These are phyloP conservation scores for Paratinospora sagittata DNA, from an alignment of 164 flowering plant genomes.

Conservation along the genomic window DNA sequence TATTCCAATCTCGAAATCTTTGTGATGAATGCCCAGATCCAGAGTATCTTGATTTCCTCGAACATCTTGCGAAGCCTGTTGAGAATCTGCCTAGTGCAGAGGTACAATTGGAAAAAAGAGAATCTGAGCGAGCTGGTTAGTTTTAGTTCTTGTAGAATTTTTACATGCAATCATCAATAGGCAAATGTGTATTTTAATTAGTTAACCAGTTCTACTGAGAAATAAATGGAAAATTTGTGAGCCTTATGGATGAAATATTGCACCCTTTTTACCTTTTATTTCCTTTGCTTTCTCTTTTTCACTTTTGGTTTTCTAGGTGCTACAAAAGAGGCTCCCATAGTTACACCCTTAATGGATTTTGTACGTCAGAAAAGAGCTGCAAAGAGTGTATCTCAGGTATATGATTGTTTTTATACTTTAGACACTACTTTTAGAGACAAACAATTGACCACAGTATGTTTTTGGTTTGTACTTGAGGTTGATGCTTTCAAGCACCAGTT, in stretches of 20 bases:
- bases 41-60: constrained; percentile 86
- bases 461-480: no score
- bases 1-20: constrained; percentile 26
- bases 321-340: constrained; percentile 57
- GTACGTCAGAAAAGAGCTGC: constrained; percentile 86
- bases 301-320: constrained; percentile 37
- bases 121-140: constrained; percentile 83
- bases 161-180: background rate
- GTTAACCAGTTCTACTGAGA: no score
- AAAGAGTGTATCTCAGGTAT: constrained; percentile 68
- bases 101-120: constrained; percentile 80
- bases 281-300: background rate
- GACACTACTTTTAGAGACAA: no score
- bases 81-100: constrained; percentile 98
- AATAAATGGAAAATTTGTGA: no score
- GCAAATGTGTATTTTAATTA: no score
- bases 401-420: background rate
- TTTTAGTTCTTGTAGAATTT: constrained; percentile 7
- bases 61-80: constrained; percentile 67
- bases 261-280: background rate
- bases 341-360: constrained; percentile 87
- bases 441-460: no score
- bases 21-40: constrained; percentile 51
- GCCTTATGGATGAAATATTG: background rate
- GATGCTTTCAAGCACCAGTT: no score